Conservation (phyloP, 2,329 filamentous ascomycete species). For the Monilinia fructicola region DNA sequence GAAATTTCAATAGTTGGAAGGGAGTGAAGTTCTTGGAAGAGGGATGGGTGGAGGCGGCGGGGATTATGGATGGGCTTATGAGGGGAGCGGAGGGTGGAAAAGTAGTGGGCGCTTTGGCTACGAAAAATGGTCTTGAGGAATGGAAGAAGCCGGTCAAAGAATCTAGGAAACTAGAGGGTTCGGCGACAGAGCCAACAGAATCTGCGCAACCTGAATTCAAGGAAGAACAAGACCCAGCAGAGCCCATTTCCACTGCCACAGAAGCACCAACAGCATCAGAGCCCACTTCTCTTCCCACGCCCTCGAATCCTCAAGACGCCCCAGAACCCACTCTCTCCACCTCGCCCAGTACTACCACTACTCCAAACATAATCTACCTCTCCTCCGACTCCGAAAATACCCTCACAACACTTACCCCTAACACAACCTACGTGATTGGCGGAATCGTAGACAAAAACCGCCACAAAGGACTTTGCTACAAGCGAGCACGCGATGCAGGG, state of each 20-base stretch:
- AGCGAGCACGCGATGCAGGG: conserved; percentile 69
- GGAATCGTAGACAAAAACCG: conserved; percentile 95
- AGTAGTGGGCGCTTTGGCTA: conserved; percentile 50
- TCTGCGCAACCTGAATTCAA: background rate
- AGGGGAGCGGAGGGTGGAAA: conserved; percentile 53
- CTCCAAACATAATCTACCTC: conserved; percentile 70
- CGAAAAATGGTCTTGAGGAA: conserved; percentile 19
- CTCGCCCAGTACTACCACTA: conserved; percentile 71
- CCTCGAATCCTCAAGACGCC: background rate
- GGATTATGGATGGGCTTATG: conserved; percentile 69
- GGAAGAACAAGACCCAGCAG: background rate
- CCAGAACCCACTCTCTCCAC: conserved; percentile 62
- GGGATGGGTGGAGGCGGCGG: conserved; percentile 70
- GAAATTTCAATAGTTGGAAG: conserved; percentile 77
- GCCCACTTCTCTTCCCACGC: background rate
- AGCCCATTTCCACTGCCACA: background rate
- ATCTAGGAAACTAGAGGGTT: background rate
- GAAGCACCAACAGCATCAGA: background rate
- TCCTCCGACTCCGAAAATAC: conserved; percentile 89
- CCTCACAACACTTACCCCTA: conserved; percentile 77
- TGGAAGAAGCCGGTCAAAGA: conserved; percentile 6
- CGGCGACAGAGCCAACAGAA: background rate
- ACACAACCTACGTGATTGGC: conserved; percentile 89
- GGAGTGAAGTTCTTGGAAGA: conserved; percentile 70
- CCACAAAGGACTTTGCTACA: conserved; percentile 92